Evolutionary conservation across 345 rosid genomes (phyloP).

Genomic region (Noccaea caerulescens): DNA sequence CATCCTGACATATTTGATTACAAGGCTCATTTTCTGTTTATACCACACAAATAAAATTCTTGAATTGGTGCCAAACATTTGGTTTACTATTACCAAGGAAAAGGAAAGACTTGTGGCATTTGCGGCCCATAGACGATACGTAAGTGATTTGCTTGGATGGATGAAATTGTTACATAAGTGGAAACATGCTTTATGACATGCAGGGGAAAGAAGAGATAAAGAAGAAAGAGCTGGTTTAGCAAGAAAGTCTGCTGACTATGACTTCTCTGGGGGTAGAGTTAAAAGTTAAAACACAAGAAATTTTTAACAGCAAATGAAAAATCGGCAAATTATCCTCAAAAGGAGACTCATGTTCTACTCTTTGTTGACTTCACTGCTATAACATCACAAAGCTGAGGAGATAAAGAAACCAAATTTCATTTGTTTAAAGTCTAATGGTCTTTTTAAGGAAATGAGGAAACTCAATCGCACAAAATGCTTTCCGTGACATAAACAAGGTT

Average conservation of each 20-base stretch:
- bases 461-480: not conserved
- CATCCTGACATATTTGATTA: constrained; percentile 55
- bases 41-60: too few species aligned
- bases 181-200: too few species aligned
- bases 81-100: too few species aligned
- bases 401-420: not conserved
- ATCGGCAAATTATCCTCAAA: not conserved
- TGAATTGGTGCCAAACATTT: too few species aligned
- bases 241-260: too few species aligned
- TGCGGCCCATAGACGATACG: too few species aligned
- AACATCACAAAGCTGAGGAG: not conserved
- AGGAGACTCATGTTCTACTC: not conserved
- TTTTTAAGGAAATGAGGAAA: not conserved
- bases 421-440: not conserved
- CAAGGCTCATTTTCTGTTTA: accelerated
- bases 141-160: too few species aligned
- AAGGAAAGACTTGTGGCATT: too few species aligned
- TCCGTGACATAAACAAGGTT: not conserved
- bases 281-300: not conserved
- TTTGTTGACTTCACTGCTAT: not conserved
- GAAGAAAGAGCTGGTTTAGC: too few species aligned
- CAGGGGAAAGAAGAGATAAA: too few species aligned
- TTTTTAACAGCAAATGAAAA: not conserved
- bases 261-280: too few species aligned
- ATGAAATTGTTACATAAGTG: too few species aligned